phyloP scores from a whole-genome alignment of 2,329 filamentous ascomycete species.

The Beauveria scarabaeidicola region DNA sequence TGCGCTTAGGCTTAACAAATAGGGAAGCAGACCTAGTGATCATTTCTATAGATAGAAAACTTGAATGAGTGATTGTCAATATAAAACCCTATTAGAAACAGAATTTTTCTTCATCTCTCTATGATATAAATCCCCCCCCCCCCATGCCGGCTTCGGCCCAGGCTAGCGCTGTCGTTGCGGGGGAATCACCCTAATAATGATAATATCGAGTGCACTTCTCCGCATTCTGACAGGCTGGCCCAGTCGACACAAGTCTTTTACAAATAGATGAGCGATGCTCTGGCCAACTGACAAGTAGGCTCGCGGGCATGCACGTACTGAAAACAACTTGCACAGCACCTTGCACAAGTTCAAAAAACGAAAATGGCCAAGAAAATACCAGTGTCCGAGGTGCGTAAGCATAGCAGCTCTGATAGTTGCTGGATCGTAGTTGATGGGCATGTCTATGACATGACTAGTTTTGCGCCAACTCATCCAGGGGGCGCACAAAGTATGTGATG shows the following conservation, averaged over 20 bases:
- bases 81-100: too few species aligned
- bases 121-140: neutral
- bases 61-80: too few species aligned
- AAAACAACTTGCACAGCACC: neutral
- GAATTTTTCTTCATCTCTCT: too few species aligned
- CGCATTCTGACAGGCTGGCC: neutral
- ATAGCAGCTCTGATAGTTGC: slow-evolving; percentile 39
- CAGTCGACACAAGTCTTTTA: neutral
- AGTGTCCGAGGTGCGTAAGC: slow-evolving; percentile 34
- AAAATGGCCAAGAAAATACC: slow-evolving; percentile 24
- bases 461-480: slow-evolving; percentile 18
- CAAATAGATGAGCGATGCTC: neutral
- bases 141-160: neutral
- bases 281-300: neutral
- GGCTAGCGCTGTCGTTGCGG: neutral
- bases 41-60: accelerated
- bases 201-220: neutral
- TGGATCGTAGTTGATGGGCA: slow-evolving; percentile 62
- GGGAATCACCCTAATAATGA: neutral
- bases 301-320: neutral
- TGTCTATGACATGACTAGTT: slow-evolving; percentile 47
- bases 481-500: slow-evolving; percentile 13
- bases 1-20: slow-evolving; percentile 1
- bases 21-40: neutral
- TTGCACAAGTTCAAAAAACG: neutral